Conservation (phyloP, 352 stramenopile species). For the Thalassiosira exigua region DNA sequence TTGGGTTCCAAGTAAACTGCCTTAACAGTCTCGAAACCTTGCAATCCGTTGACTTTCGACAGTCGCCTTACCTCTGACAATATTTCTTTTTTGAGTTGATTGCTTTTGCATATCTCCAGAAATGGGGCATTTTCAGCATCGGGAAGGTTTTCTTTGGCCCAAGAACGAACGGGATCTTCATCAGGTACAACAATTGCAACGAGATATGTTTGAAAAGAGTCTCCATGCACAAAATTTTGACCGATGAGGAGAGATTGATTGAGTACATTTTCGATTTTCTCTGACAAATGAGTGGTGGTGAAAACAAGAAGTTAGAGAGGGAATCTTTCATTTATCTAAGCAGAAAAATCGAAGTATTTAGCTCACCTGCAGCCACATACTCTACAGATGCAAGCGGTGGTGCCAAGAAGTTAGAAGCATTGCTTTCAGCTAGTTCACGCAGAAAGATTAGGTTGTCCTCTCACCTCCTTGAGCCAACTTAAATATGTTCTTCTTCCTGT, state of each 20-base stretch:
- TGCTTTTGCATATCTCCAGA: constrained; percentile 70
- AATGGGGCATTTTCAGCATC: constrained; percentile 63
- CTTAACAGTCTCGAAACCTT: constrained; percentile 92
- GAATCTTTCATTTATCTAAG: no score
- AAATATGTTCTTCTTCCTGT: constrained; percentile 93
- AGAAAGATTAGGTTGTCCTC: constrained; percentile 2
- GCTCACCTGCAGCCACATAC: no score
- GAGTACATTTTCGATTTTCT: constrained; percentile 90
- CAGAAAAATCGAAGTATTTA: no score
- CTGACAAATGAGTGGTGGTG: no score
- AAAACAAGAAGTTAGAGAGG: no score
- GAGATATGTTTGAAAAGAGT: constrained; percentile 93
- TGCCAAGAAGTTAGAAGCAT: constrained; percentile 6
- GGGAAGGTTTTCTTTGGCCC: constrained; percentile 77
- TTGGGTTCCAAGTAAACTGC: constrained; percentile 89
- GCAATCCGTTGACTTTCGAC: constrained; percentile 81
- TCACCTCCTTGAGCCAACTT: constrained; percentile 88
- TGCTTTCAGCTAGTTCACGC: neutral
- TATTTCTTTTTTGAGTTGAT: constrained; percentile 82
- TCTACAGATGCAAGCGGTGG: no score
- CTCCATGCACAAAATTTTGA: constrained; percentile 95
- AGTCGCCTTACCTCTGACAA: constrained; percentile 85
- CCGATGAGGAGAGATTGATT: constrained; percentile 88
- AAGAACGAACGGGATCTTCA: constrained; percentile 87
- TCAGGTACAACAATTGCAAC: constrained; percentile 96